A percentile compares a stretch with the other conserved stretches of the same genome.
Conservation (phyloP, 441 rosid genomes). For the Populus hybrid region DNA sequence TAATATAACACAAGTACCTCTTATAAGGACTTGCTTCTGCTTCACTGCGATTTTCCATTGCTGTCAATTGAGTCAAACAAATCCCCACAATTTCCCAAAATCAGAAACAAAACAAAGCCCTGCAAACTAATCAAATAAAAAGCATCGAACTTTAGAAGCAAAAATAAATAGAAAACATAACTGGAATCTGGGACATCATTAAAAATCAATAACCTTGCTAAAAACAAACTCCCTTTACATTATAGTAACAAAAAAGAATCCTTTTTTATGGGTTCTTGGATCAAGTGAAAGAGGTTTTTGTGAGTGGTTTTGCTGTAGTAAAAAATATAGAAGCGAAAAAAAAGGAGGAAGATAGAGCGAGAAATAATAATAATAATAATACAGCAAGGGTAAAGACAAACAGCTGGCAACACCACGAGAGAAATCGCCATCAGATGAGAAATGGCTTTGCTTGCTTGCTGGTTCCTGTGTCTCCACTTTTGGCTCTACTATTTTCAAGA, state of each 20-base stretch:
- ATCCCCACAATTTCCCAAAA: not conserved
- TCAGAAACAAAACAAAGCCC: not conserved
- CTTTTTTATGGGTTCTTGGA: not conserved
- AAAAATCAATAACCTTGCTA: not conserved
- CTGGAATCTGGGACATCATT: not conserved
- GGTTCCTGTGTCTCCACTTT: not conserved
- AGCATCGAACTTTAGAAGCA: not conserved
- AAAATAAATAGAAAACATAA: not conserved
- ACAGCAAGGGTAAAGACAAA: not conserved
- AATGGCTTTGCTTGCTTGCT: not conserved
- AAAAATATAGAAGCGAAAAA: not conserved
- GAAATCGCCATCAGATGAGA: slow-evolving; percentile 1
- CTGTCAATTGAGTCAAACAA: not conserved
- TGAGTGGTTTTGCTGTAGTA: not conserved
- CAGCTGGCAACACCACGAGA: slow-evolving; percentile 20
- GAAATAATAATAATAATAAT: not conserved
- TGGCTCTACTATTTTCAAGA: too few species aligned
- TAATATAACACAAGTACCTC: slow-evolving; percentile 34
- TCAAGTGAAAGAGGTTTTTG: not conserved
- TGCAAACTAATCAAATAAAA: not conserved
- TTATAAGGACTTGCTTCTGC: slow-evolving; percentile 44
- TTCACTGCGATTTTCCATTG: slow-evolving; percentile 56
- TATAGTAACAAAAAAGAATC: not conserved
- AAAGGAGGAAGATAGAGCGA: not conserved
- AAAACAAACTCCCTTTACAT: not conserved